Base-by-base conservation (phyloP, 257 asterid genomes). In the Asclepias syriaca region DNA sequence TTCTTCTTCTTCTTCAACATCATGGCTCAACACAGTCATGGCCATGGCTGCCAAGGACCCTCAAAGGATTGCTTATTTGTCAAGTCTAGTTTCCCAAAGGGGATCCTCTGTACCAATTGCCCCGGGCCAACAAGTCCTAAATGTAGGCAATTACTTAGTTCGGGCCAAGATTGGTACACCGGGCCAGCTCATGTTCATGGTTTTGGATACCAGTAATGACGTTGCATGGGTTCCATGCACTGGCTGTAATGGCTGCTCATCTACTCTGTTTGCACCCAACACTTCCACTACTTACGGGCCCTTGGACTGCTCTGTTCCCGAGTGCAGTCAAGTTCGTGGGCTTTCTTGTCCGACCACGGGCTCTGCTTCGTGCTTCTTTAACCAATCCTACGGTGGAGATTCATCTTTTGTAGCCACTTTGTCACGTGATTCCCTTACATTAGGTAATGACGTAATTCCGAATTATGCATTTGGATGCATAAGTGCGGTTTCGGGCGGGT, bases 161-260 rank as follows among this genome's bases (percentile, higher is more conserved):
- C 86, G 96, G 85, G 91, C 81, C 75, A 87, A 85, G 48, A 82
- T 93, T 34, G 98, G 98, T 45, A 87, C 92, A 18, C 98, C 96
- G 8, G 92, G 92, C 1, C 97, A 90, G 68, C 89, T 84, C 79
- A 68, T 93, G 88, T 87, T 86, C 80, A 91, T 90, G 97, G 98
- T 90, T 27, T 11, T 93, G 78, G 97, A 93, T 72, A 93, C 96
- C 0, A 91, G 98, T 76, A 85, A 81, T 3, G 97, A 93, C 39
- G 86, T 82, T 74, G 94, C 96, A 77, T 93, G 98, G 97, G 69
- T 89, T 50, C 98, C 98, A 73, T 93, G 97, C 89, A 83, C 74
- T 43, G 96, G 94, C 14, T 93, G 98, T 83, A 56, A 72, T 0
- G 94, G 96, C 0, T 93, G 97, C 75, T 72, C 88, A 27, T 84